Percentiles rank a stretch among this genome's conserved stretches.
Evolutionary conservation across 495 filamentous ascomycete species (phyloP).

Genomic region (Wilcoxina mikolae): DNA sequence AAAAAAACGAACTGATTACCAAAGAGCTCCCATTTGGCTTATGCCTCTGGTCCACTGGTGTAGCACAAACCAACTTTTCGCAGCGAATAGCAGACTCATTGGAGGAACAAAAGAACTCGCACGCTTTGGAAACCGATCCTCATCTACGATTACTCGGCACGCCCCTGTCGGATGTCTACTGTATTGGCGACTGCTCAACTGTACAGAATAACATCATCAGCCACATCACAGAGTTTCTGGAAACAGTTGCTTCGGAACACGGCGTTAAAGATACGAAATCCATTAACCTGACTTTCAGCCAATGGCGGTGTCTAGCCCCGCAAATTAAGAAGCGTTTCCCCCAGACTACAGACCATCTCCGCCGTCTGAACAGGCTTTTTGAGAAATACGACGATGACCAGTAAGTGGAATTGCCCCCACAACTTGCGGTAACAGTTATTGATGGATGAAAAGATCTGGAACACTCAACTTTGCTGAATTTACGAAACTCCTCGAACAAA

Average conservation of each 20-base stretch:
- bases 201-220: constrained; percentile 91
- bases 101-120: constrained; percentile 62
- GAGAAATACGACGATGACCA: constrained; percentile 83
- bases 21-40: constrained; percentile 95
- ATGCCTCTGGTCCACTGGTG: constrained; percentile 96
- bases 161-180: constrained; percentile 88
- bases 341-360: constrained; percentile 79
- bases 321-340: constrained; percentile 81
- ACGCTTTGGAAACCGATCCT: constrained; percentile 88
- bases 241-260: constrained; percentile 80
- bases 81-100: constrained; percentile 57
- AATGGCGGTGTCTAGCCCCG: constrained; percentile 73
- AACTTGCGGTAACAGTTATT: too few relatives aligned
- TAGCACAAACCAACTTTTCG: constrained; percentile 71
- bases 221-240: constrained; percentile 75
- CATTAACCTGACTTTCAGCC: constrained; percentile 64
- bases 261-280: constrained; percentile 65
- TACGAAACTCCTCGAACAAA: constrained; percentile 70
- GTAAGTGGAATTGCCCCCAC: too few relatives aligned
- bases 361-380: constrained; percentile 78
- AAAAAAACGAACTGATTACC: constrained; percentile 54
- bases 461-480: constrained; percentile 90
- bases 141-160: constrained; percentile 85
- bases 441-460: too few relatives aligned
- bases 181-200: constrained; percentile 90